Conservation (phyloP, 2,329 filamentous ascomycete genomes). For the Chaetomium sp. region DNA sequence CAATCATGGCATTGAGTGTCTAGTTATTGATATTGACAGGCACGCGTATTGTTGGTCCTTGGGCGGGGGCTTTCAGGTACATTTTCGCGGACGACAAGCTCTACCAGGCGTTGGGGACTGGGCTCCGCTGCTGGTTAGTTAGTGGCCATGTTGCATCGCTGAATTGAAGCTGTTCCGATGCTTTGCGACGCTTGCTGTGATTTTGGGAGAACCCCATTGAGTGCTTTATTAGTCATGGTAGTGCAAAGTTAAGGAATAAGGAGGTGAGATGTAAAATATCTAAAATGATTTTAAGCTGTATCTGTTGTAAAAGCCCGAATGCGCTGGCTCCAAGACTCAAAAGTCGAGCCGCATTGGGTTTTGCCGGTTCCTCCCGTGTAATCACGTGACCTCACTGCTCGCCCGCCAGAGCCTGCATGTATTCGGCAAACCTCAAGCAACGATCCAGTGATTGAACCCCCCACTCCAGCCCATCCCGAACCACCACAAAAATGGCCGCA, state of each 20-base stretch:
- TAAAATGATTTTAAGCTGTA: too few species aligned
- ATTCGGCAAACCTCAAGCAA: constrained; percentile 33
- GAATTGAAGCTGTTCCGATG: constrained; percentile 4
- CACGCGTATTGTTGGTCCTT: neutral
- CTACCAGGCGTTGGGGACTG: neutral
- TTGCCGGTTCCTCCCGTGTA: constrained; percentile 14
- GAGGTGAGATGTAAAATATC: too few species aligned
- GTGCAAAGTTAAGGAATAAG: too few species aligned
- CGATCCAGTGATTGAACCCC: constrained; percentile 42
- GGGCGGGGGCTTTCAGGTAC: neutral
- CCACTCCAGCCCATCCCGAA: constrained; percentile 41
- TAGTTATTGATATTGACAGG: constrained; percentile 34
- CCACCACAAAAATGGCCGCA: constrained; percentile 59
- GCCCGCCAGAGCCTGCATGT: constrained; percentile 18
- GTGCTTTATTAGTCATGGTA: neutral
- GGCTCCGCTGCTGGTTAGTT: constrained; percentile 7
- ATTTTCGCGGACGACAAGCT: constrained; percentile 2
- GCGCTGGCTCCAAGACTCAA: too few species aligned
- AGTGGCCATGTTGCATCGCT: neutral
- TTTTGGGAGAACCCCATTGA: neutral
- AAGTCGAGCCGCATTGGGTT: too few species aligned
- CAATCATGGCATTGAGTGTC: constrained; percentile 96
- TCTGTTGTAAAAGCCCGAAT: too few species aligned
- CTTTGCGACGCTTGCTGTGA: neutral
- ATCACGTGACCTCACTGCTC: constrained; percentile 22